Evolutionary conservation across 176 grass and related monocot genomes (phyloP).

Genomic region (Bothriochloa decipiens): DNA sequence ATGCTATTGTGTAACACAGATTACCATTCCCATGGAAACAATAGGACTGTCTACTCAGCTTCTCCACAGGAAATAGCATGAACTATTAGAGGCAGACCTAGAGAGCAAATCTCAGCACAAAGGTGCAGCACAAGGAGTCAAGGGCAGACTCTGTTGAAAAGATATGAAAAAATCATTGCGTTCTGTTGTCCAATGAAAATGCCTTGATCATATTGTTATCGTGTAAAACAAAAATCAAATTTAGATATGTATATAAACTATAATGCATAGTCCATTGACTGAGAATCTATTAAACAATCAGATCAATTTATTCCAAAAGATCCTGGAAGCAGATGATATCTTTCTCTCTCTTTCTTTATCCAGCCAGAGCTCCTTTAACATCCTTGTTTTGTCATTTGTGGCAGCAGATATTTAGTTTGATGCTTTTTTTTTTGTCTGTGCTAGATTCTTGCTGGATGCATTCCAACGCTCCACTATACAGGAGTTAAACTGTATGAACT

Average conservation of each 20-base stretch:
- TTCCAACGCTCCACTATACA: background rate
- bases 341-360: background rate
- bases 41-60: background rate
- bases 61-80: too few species aligned
- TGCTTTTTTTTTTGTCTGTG: background rate
- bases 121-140: background rate
- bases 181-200: conserved; percentile 6
- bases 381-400: conserved; percentile 1
- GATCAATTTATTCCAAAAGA: background rate
- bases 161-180: background rate
- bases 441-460: background rate
- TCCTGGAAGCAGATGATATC: background rate
- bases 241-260: background rate
- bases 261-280: background rate
- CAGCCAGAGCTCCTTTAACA: background rate
- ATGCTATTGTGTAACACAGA: background rate
- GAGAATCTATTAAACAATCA: background rate
- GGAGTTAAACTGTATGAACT: background rate
- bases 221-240: conserved; percentile 7
- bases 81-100: background rate
- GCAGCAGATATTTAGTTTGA: background rate
- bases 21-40: background rate
- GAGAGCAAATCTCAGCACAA: background rate
- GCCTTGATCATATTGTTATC: background rate
- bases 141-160: background rate